Evolutionary conservation across 352 stramenopile genomes (phyloP).

Genomic region (Globisporangium paddicum): DNA sequence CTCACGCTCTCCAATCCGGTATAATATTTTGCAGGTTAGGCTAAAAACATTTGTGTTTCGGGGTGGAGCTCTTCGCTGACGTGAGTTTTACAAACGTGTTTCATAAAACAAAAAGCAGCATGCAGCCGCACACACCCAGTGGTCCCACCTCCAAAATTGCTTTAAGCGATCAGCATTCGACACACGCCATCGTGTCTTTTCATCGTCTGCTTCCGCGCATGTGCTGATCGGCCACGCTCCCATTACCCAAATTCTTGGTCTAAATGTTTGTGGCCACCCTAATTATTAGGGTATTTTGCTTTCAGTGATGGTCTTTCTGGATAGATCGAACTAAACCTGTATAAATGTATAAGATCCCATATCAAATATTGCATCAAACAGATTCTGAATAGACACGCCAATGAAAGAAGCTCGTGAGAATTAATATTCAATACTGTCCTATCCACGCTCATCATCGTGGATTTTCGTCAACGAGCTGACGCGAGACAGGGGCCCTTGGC

Average conservation of each 20-base stretch:
- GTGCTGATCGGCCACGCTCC: background rate
- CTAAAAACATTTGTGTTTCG: conserved; percentile 3
- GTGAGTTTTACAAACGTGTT: background rate
- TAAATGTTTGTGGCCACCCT: too few species aligned
- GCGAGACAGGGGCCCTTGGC: background rate
- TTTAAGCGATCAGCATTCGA: background rate
- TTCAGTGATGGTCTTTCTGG: too few species aligned
- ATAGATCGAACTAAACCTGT: background rate
- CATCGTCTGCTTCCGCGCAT: background rate
- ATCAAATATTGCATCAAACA: background rate
- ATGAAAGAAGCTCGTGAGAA: background rate
- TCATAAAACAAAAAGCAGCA: background rate
- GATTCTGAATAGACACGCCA: background rate
- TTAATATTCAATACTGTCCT: background rate
- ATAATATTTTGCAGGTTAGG: too few species aligned
- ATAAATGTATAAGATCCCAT: background rate
- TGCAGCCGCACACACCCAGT: background rate
- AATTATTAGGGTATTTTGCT: too few species aligned
- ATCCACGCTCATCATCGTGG: background rate
- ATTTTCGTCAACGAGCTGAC: background rate
- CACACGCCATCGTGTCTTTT: background rate
- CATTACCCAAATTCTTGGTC: background rate
- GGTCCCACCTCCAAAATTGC: background rate
- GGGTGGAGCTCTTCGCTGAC: background rate
- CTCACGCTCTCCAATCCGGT: background rate